Base-by-base conservation (phyloP, 2,329 filamentous ascomycete species). In the Alternaria novae-zelandiae region DNA sequence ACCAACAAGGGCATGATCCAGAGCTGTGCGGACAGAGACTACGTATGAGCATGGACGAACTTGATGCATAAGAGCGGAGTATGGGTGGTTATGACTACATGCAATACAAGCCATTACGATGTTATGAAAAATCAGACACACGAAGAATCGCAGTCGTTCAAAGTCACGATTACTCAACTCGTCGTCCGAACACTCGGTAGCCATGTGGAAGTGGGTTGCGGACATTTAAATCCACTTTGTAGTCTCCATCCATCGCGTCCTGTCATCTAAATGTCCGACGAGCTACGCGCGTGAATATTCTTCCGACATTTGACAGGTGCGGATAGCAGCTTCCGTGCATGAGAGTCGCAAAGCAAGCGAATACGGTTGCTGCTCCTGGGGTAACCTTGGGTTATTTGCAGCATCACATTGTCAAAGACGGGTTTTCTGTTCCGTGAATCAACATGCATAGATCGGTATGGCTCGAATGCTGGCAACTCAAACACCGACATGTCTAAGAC, bases 1-100 rank as follows among this genome's bases (percentile, higher is more conserved):
- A 92, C 88, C 6, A 83, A 90, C 7, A 87, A 91, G 79, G 94
- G 94, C 6, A 89, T 98, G 84, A 76, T 81, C 54, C 69, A 76
- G 70, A 81, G 79, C 51, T 80, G 65, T 67, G 77, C 65, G 4
- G 78, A 80, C 28, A 76, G 78, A 69, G 71, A 70, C 60, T 81
- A 21, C 21, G 21, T 21, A 21, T 21, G 21, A 21, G 21, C 21
- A 21, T 21, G 21, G 21, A 21, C 21, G 21, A 21, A 21, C 21
- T 36, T 17, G 36, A 41, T 25, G 44, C 44, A 46, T 8, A 23
- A 23, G 44, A 23, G 0, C 20, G 44, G 44, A 9, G 20, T 46
- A 23, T 15, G 20, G 1, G 47, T 23, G 49, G 49, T 1, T 13
- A 41, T 41, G 49, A n/a, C 2, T 6, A 36, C 5, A 17, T 53